These are phyloP conservation scores for Pleodorina starrii DNA, from an alignment of 139 green algal genomes.

Conservation along the genomic window DNA sequence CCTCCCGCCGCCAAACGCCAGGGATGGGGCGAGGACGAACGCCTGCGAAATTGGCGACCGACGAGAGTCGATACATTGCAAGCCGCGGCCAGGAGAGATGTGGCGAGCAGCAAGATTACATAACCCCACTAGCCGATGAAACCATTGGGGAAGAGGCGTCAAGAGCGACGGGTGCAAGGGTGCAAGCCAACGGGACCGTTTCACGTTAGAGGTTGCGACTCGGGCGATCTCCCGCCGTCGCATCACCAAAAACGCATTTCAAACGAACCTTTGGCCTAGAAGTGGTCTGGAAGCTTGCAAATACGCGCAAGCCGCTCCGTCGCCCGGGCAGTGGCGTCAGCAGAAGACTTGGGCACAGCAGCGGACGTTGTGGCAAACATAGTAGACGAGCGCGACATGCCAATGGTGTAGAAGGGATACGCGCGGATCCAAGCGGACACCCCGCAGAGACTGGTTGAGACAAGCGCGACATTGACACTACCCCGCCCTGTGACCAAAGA, in stretches of 20 bases:
- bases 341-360: not conserved
- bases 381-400: not conserved
- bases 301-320: not conserved
- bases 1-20: not conserved
- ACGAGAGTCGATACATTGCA: not conserved
- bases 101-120: not conserved
- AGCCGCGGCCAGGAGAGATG: not conserved
- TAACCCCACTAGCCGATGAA: not conserved
- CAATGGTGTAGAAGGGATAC: not conserved
- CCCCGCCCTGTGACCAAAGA: not conserved
- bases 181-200: not conserved
- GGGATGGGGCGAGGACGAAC: not conserved
- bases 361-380: not conserved
- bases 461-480: not conserved
- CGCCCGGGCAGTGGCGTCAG: not conserved
- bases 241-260: not conserved
- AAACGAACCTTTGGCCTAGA: not conserved
- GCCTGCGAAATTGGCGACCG: not conserved
- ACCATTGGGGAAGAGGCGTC: slow-evolving; percentile 17
- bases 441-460: not conserved
- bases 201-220: not conserved
- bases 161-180: not conserved
- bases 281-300: not conserved
- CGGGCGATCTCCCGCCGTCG: not conserved
- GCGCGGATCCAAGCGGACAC: not conserved